phyloP scores from a whole-genome alignment of 257 asterid genomes.

The Jaltomata sinuosa region DNA sequence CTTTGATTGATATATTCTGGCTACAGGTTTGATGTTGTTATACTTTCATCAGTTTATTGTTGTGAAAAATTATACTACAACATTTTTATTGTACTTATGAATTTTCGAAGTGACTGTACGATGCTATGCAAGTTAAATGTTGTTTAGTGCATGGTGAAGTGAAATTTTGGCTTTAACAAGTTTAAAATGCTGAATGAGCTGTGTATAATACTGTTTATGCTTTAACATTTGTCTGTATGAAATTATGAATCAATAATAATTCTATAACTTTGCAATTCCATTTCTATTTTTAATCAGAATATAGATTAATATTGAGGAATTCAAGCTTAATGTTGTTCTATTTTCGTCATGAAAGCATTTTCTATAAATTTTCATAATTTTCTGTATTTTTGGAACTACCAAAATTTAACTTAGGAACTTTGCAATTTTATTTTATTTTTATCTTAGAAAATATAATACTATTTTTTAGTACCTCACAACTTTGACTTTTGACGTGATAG shows the following conservation, averaged over 20 bases:
- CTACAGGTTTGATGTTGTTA: background rate
- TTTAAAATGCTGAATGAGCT: background rate
- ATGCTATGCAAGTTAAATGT: background rate
- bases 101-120: background rate
- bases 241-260: background rate
- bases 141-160: background rate
- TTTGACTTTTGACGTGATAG: background rate
- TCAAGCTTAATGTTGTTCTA: background rate
- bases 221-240: background rate
- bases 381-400: background rate
- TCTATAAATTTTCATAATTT: background rate
- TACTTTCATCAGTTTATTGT: background rate
- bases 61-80: background rate
- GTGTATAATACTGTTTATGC: background rate
- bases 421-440: background rate
- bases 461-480: background rate
- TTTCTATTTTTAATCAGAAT: background rate
- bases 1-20: too few species aligned
- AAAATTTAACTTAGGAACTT: slow-evolving; percentile 2
- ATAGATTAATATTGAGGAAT: background rate
- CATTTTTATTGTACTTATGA: background rate
- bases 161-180: background rate
- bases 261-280: background rate
- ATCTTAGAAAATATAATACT: background rate
- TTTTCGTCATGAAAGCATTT: background rate